Conservation (phyloP, 805 yeast genomes). For the Dipodascopsis uninucleata region DNA sequence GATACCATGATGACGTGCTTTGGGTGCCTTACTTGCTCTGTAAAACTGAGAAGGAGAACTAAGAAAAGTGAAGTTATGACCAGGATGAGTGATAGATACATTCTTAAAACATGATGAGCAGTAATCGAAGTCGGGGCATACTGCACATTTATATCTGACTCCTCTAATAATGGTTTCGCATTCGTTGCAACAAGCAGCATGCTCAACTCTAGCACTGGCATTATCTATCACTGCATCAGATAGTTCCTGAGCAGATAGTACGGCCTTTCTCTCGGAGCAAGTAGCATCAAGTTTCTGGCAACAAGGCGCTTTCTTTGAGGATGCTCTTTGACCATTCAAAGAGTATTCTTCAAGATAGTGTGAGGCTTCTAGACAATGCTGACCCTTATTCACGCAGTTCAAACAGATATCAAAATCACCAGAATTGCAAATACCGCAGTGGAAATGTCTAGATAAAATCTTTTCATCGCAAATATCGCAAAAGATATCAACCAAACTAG, state of each 20-base stretch:
- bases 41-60: slow-evolving; percentile 7
- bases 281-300: slow-evolving; percentile 1
- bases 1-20: slow-evolving; percentile 18
- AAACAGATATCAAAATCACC: slow-evolving; percentile 24
- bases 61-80: slow-evolving; percentile 28
- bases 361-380: slow-evolving; percentile 21
- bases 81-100: slow-evolving; percentile 20
- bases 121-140: slow-evolving; percentile 49
- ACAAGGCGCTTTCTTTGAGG: neutral
- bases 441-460: slow-evolving; percentile 14
- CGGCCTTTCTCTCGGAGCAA: too few relatives aligned
- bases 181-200: slow-evolving; percentile 31
- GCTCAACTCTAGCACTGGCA: neutral
- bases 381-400: slow-evolving; percentile 14
- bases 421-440: slow-evolving; percentile 17
- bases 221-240: neutral
- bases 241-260: neutral
- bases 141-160: slow-evolving; percentile 46
- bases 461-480: slow-evolving; percentile 17
- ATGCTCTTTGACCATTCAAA: neutral
- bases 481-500: neutral
- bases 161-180: slow-evolving; percentile 38
- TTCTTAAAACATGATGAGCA: slow-evolving; percentile 40
- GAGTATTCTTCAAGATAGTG: slow-evolving; percentile 14
- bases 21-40: neutral